Base-by-base conservation (phyloP, 169 alveolate genomes). In the Plasmodium cynomolgi region DNA sequence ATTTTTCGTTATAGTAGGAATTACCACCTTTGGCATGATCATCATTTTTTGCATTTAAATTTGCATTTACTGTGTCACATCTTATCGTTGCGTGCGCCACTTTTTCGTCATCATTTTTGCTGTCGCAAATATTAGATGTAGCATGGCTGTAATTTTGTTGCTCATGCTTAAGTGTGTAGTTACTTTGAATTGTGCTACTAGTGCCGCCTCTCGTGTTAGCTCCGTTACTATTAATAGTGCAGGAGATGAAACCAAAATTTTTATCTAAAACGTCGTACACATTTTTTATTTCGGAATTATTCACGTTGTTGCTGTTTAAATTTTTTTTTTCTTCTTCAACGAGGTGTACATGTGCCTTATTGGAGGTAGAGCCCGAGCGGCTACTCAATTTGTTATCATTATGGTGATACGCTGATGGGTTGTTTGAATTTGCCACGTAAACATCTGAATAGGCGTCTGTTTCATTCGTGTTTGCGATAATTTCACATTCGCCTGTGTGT, bases 31-130 rank as follows among this genome's bases (percentile, higher is more conserved):
- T 8, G 77, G n/a, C n/a, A 20, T 20, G 54, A 81, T 81, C 75
- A 81, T 81, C 26, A 54, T 17, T 41, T 20, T 26, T 37, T 81
- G 56, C 77, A 50, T 81, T 50, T 81, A 50, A n/a, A 83, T 62
- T 62, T 37, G 39, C 29, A 83, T 50, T 41, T 26, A 62, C 74
- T 33, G 17, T 68, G 50, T 83, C 74, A 41, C 56, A 39, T 1
- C n/a, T 33, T 33, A 37, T 83, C n/a, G 37, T 20, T 83, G 23
- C 41, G 29, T 83, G 15, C 37, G 31, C 3, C 9, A 37, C 5
- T 4, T 39, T 4, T 4, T 33, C 31, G 83, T 11, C 54, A 58
- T 23, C 17, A 71, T 50, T 83, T 11, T 23, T 20, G 15, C 23
- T 83, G 68, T 83, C 9, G 33, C 47, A 58, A 34, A 37, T n/a